phyloP scores from a whole-genome alignment of 208 protist genomes.

The Endotrypanum monterogeii region DNA sequence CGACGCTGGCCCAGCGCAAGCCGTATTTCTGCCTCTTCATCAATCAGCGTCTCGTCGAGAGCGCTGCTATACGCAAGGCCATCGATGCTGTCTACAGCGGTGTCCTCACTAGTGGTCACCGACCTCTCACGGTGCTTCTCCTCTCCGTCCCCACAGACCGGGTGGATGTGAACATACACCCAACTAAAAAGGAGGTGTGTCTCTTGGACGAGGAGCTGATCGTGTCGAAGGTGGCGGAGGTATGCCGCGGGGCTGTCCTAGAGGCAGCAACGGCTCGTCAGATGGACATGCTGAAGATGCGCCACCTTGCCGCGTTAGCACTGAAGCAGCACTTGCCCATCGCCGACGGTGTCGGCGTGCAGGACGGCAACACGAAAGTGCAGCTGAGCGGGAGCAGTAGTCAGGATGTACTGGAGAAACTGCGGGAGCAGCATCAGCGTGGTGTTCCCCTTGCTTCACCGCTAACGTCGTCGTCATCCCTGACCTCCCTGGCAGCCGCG shows the following conservation, averaged over 20 bases:
- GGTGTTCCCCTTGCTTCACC: slow-evolving; percentile 27
- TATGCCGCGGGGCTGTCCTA: slow-evolving; percentile 56
- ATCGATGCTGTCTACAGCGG: slow-evolving; percentile 91
- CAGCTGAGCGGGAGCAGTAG: slow-evolving; percentile 30
- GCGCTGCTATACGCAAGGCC: slow-evolving; percentile 75
- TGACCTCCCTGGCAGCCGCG: background rate
- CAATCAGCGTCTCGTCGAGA: slow-evolving; percentile 88
- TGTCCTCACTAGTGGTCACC: slow-evolving; percentile 86
- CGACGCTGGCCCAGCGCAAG: slow-evolving; percentile 65
- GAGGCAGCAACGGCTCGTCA: slow-evolving; percentile 62
- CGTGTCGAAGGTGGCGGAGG: slow-evolving; percentile 53
- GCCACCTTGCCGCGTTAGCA: slow-evolving; percentile 37
- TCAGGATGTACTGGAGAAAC: slow-evolving; percentile 28
- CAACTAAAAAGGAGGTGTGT: slow-evolving; percentile 96
- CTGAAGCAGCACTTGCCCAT: slow-evolving; percentile 25
- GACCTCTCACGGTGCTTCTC: slow-evolving; percentile 95
- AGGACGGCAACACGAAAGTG: background rate
- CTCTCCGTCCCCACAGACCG: slow-evolving; percentile 89
- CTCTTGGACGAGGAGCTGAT: slow-evolving; percentile 87
- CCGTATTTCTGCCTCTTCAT: slow-evolving; percentile 80
- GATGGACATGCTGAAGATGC: slow-evolving; percentile 61
- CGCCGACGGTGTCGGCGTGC: slow-evolving; percentile 11
- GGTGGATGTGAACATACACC: slow-evolving; percentile 99
- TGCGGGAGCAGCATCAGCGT: slow-evolving; percentile 32
- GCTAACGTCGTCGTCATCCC: slow-evolving; percentile 28